Percentiles rank a stretch among this genome's conserved stretches.
phyloP scores from a whole-genome alignment of 495 filamentous ascomycete species.

The Penicillium robsamsonii region DNA sequence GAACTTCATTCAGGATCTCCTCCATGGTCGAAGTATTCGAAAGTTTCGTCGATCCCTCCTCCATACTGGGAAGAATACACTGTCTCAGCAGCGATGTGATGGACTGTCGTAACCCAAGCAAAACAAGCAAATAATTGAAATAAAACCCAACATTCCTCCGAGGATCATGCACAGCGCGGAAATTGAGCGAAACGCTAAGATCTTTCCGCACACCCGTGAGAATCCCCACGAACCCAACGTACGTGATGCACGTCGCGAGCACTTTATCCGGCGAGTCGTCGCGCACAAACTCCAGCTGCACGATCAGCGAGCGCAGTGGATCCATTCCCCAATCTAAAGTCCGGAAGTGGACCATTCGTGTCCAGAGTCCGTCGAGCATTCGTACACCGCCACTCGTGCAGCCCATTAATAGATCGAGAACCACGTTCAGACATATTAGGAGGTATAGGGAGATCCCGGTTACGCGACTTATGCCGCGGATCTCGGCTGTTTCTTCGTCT shows the following conservation, averaged over 20 bases:
- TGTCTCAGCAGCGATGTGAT: slow-evolving; percentile 54
- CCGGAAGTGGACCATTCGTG: slow-evolving; percentile 60
- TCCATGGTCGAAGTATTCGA: slow-evolving; percentile 20
- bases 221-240: slow-evolving; percentile 62
- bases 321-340: slow-evolving; percentile 71
- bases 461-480: slow-evolving; percentile 53
- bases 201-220: slow-evolving; percentile 57
- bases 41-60: neutral
- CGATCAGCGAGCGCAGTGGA: slow-evolving; percentile 51
- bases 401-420: slow-evolving; percentile 64
- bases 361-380: slow-evolving; percentile 19
- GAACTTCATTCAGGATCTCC: slow-evolving; percentile 32
- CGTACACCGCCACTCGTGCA: slow-evolving; percentile 60
- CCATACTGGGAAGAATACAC: neutral
- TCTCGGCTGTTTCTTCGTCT: slow-evolving; percentile 59
- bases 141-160: slow-evolving; percentile 43
- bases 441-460: slow-evolving; percentile 57
- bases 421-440: slow-evolving; percentile 58
- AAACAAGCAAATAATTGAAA: slow-evolving; percentile 51
- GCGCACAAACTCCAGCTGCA: slow-evolving; percentile 56
- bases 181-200: slow-evolving; percentile 64
- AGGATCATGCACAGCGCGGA: slow-evolving; percentile 55
- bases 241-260: slow-evolving; percentile 58
- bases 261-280: slow-evolving; percentile 34
- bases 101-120: slow-evolving; percentile 56